Base-by-base conservation (phyloP, 495 filamentous ascomycete genomes). In the Podospora appendiculata region DNA sequence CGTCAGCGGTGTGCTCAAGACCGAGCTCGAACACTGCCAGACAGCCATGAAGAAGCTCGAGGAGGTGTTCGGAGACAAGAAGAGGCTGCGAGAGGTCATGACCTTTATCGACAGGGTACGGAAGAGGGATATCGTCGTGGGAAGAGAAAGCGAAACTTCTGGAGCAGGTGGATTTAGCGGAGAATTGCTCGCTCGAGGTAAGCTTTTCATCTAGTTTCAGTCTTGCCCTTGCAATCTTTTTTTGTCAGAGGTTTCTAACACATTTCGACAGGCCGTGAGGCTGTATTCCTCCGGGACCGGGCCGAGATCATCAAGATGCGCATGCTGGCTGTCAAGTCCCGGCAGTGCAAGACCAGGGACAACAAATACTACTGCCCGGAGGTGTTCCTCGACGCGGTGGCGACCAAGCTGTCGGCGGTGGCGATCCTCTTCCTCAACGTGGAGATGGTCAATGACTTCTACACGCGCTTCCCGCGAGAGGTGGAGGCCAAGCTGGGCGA, bases 291-390 rank as follows among this genome's bases (percentile, higher is more conserved):
- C 43, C 87, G 87, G 45, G 89, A 96, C 59, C 86, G 93, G 17
- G 81, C 89, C 45, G 87, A 90, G 56, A 82, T 96, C 55, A 80
- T 99, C 61, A 88, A 85, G 60, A 89, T 96, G 86, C 84, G 93
- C 17, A 79, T 97, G 19, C 58, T 85, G 35, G 93, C 93, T 39
- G 78, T 95, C 40, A 90, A 90, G 62, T 90, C 75, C 4, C 87
- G 87, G 64, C 90, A 95, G 68, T 99, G 93, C 73, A 76, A 84
- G 56, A 78, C 72, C 53, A 76, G 82, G 53, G 81, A 84, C 54
- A 93, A 93, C 74, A 95, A 95, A 75, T 96, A 97, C 75, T 80
- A 90, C 72, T 99, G 93, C 66, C 93, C 93, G 0, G 93, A 99
- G 68, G 79, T 97, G 52, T 97, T 99, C 76, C 82, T 99, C 32